A percentile compares a stretch with the other conserved stretches of the same genome.
Conservation (phyloP, 1,284 basidiomycete genomes). For the Puccinia novopanici region DNA sequence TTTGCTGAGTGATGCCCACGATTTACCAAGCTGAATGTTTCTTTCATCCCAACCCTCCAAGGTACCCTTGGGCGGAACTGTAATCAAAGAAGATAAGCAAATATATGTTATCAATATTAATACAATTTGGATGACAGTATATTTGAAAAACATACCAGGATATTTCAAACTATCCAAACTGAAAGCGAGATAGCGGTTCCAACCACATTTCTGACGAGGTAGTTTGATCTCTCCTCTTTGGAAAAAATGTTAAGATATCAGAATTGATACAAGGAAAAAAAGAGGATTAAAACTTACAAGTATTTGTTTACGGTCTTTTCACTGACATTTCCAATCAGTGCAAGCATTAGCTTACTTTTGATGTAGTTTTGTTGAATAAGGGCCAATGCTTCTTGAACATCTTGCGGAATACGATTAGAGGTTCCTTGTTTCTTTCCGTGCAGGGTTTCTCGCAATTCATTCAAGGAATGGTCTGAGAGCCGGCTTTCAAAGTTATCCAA, state of each 20-base stretch:
- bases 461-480: not conserved
- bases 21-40: not conserved
- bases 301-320: not conserved
- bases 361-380: not conserved
- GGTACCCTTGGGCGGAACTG: not conserved
- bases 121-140: not conserved
- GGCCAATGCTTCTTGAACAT: not conserved
- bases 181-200: conserved; percentile 2
- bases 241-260: not conserved
- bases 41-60: conserved; percentile 14
- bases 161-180: not conserved
- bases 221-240: conserved; percentile 4
- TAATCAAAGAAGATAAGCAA: not conserved
- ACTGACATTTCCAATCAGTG: not conserved
- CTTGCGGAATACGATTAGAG: not conserved
- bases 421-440: not conserved
- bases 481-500: not conserved
- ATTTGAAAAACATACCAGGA: not conserved
- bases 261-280: not conserved
- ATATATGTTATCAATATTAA: not conserved
- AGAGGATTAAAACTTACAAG: not conserved
- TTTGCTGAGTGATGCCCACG: not conserved
- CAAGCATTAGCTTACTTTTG: not conserved
- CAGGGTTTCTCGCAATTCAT: not conserved
- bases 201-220: not conserved